phyloP scores from a whole-genome alignment of 139 green algal genomes.

The Haematococcus lacustris region DNA sequence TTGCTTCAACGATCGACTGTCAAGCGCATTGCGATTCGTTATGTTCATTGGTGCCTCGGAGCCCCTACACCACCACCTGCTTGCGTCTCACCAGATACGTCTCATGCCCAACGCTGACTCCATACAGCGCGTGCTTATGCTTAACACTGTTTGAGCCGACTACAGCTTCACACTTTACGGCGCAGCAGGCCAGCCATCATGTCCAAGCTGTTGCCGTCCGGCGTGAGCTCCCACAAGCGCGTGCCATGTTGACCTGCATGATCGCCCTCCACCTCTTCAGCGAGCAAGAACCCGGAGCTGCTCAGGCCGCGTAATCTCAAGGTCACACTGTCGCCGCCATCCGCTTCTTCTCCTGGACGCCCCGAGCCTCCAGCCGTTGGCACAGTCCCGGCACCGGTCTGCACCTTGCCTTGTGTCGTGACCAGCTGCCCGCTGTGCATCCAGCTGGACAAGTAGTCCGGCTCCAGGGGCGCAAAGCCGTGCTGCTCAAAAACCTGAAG shows the following conservation, averaged over 20 bases:
- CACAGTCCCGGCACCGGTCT: neutral
- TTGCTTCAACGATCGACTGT: too few species aligned
- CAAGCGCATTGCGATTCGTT: too few species aligned
- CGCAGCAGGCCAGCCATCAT: slow-evolving; percentile 61
- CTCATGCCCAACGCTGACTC: too few species aligned
- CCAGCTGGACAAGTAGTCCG: slow-evolving; percentile 65
- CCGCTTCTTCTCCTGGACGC: neutral
- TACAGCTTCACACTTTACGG: slow-evolving; percentile 30
- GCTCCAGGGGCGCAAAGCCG: slow-evolving; percentile 62
- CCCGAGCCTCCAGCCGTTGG: neutral
- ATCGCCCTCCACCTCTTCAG: too few species aligned
- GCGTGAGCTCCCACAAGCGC: slow-evolving; percentile 70
- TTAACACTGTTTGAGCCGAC: too few species aligned
- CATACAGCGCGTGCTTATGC: too few species aligned
- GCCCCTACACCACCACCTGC: too few species aligned
- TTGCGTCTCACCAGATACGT: too few species aligned
- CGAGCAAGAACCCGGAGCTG: slow-evolving; percentile 66
- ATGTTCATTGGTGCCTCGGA: too few species aligned
- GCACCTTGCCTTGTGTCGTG: neutral
- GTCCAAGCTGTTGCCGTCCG: slow-evolving; percentile 84
- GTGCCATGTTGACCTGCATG: too few species aligned
- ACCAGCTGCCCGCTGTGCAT: slow-evolving; percentile 73
- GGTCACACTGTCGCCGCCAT: neutral
- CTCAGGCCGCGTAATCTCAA: slow-evolving; percentile 32
- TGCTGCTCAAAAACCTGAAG: slow-evolving; percentile 46